Evolutionary conservation across 148 eudicot genomes (phyloP), one percentile per base, ranked within the genome.

Genomic region (Selenicereus undatus): DNA sequence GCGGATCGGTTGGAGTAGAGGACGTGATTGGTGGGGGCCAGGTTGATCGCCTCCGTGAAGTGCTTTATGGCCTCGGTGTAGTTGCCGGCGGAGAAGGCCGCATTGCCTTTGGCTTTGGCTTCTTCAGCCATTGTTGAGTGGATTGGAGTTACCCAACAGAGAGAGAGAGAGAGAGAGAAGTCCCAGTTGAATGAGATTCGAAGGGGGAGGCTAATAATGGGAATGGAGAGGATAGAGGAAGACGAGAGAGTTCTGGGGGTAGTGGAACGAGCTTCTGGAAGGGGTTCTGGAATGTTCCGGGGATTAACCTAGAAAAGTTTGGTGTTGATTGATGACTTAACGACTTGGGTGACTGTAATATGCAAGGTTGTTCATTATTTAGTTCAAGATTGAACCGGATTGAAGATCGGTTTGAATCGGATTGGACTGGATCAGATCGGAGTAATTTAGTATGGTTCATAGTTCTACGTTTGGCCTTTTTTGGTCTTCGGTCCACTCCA

Each of bases 1-100:
- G 97, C 98, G 76, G 98, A 94, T 73, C 98, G 91, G 78, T 94
- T 96, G 71, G 99, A 96, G 90, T 87, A 96, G 78, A 96, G 90
- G 83, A 96, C 92, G 81, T 96, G 99, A 89, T 96, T 90, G 43
- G 86, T 54, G 24, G 98, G 97, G 29, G 97, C 45, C 7, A 94
- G 88, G 18, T 76, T 54, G 78, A 96, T 96, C 0, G 99, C 99
- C 10, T 87, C 91, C 29, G 97, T 81, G 85, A 92, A 96, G 90
- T 93, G 93, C 50, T 81, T 79, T 42, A 96, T 88, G 27, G 99
- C 99, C 11, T 85, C 95, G 70, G 80, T 12, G 84, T 71, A 94
- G 84, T 92, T 85, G 22, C 93, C 98, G 75, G 94, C 81, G 52
- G 98, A 56, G 85, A 96, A 94, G 66, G 99, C 98, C 0, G 97